A percentile compares a stretch with the other conserved stretches of the same genome.
These are phyloP conservation scores for Fusarium pininemorale DNA, from an alignment of 2,329 filamentous ascomycete species.

Conservation along the genomic window DNA sequence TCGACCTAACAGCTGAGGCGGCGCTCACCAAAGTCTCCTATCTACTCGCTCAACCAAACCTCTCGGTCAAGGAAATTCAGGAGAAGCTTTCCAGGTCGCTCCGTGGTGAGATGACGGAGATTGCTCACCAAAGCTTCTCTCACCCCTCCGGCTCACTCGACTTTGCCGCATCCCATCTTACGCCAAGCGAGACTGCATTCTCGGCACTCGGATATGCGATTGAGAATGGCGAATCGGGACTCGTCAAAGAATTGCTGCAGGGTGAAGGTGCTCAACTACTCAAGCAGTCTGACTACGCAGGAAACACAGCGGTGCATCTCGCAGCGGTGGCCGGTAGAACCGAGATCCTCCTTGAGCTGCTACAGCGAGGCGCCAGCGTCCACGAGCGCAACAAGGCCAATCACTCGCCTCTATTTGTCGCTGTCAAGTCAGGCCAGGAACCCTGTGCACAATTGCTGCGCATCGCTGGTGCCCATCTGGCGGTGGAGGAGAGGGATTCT, in stretches of 20 bases:
- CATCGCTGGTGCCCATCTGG: slow-evolving; percentile 69
- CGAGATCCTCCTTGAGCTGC: slow-evolving; percentile 66
- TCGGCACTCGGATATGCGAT: slow-evolving; percentile 84
- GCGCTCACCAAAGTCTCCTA: slow-evolving; percentile 92
- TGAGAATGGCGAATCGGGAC: slow-evolving; percentile 72
- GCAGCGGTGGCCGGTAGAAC: slow-evolving; percentile 64
- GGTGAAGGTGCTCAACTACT: slow-evolving; percentile 73
- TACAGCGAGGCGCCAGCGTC: slow-evolving; percentile 71
- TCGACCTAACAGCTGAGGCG: slow-evolving; percentile 89
- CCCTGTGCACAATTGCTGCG: slow-evolving; percentile 64
- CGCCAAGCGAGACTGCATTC: slow-evolving; percentile 69
- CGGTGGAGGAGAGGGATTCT: slow-evolving; percentile 50
- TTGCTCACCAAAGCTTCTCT: slow-evolving; percentile 75
- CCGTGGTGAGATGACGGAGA: slow-evolving; percentile 86
- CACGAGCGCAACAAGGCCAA: slow-evolving; percentile 72
- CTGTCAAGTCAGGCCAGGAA: slow-evolving; percentile 64
- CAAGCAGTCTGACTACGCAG: slow-evolving; percentile 81
- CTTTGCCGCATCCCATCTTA: slow-evolving; percentile 54
- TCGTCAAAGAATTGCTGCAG: slow-evolving; percentile 73
- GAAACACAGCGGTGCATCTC: slow-evolving; percentile 75
- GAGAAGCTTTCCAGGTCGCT: slow-evolving; percentile 78
- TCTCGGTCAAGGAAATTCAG: slow-evolving; percentile 73
- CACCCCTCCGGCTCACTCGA: slow-evolving; percentile 70
- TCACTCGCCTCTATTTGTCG: slow-evolving; percentile 73
- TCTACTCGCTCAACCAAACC: slow-evolving; percentile 73